phyloP scores from a whole-genome alignment of 2,329 filamentous ascomycete species.

The Ilyonectria destructans region DNA sequence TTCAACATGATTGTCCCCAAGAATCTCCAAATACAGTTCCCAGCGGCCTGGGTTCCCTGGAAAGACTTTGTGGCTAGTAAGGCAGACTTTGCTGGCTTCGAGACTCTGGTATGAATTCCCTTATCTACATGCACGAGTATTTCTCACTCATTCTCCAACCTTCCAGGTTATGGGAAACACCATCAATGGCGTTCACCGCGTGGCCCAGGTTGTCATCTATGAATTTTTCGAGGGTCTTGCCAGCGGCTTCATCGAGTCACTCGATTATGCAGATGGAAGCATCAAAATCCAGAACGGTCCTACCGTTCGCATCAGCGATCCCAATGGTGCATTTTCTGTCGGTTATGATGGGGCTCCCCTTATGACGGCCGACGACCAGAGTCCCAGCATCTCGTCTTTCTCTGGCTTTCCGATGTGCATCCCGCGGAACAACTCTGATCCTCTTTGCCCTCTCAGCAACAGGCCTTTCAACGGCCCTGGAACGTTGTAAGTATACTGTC shows the following conservation, averaged over 20 bases:
- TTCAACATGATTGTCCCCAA: conserved; percentile 64
- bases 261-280: conserved; percentile 53
- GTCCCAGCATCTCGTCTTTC: conserved; percentile 64
- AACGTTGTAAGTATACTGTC: conserved; percentile 45
- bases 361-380: conserved; percentile 66
- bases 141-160: not conserved
- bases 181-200: conserved; percentile 53
- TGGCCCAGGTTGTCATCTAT: conserved; percentile 54
- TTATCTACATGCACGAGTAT: not conserved
- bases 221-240: conserved; percentile 56
- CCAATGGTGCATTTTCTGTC: conserved; percentile 61
- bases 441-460: conserved; percentile 53
- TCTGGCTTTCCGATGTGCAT: conserved; percentile 70
- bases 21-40: conserved; percentile 67
- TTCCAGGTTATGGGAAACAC: conserved; percentile 56
- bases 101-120: conserved; percentile 51
- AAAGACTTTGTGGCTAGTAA: conserved; percentile 55
- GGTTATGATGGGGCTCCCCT: conserved; percentile 57
- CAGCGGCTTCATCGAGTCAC: conserved; percentile 56
- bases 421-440: conserved; percentile 58
- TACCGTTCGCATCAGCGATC: conserved; percentile 60
- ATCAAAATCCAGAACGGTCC: conserved; percentile 55
- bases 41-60: conserved; percentile 56
- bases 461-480: conserved; percentile 53
- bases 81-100: conserved; percentile 53